Base-by-base conservation (phyloP, 129 eudicot species). In the Centrapalus pauciflorus region DNA sequence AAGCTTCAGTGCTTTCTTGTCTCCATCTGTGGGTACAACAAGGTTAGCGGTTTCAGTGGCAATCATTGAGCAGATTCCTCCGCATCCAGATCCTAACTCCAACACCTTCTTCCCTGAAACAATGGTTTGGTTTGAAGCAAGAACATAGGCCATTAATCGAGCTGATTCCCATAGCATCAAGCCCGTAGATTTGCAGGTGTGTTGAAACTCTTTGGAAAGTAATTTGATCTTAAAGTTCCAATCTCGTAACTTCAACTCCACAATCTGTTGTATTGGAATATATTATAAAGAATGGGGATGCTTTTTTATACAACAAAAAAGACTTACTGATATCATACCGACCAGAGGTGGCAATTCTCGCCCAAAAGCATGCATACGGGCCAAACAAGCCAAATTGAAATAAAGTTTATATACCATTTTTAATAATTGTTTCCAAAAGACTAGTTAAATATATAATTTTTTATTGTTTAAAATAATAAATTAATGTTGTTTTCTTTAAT, bases 81-180 rank as follows among this genome's bases (percentile, higher is more conserved):
- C 81, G 41, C 89, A 83, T 14, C 98, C 98, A 20, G 78, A 72
- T 17, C 98, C 98, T 9, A 93, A 69, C 72, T 93, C 98, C 13
- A 93, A 48, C 14, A 88, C 87, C 24, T 69, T 74, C 71, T 84
- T 88, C 8, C 87, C 84, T 3, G 82, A 55, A 58, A 86, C 79
- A 45, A 93, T 82, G 17, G 74, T 64, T 38, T 75, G 86, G 63
- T 93, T 93, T 74, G 85, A 66, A 58, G 98, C 92, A 29, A 93
- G 89, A 73, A 93, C 63, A 3, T 95, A 76, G 35, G 98, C 87
- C 98, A 93, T 93, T 33, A 93, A 74, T 64, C 78, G 66, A 35
- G 98, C 96, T n/a, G 98, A 93, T 76, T 93, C 98, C 98, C 98
- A 93, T 58, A 93, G 68, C 96, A 93, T 93, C 21, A 93, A 60